Base-by-base conservation (phyloP, 441 rosid genomes). In the Sinapis alba region DNA sequence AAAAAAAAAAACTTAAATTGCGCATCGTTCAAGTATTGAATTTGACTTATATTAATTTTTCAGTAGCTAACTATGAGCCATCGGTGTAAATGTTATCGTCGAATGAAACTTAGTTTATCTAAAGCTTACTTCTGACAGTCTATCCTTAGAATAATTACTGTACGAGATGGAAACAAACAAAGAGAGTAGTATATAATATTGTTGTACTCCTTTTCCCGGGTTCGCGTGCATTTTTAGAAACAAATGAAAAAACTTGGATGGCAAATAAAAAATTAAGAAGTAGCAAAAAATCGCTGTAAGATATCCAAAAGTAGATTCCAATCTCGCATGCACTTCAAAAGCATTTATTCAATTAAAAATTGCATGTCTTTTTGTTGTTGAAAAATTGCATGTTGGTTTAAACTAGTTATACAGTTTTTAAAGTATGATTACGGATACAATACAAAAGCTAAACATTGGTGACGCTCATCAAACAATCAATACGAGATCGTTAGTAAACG, bases 301-400 rank as follows among this genome's bases (percentile, higher is more conserved):
- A 2, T 30, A 27, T 19, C 34, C 28, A 47, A 62, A 71, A 47
- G 68, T 71, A 62, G 51, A 61, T 71, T 68, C 51, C 50, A 20
- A 62, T 47, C 34, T 50, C 61, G 68, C 75, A 71, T 71, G 68
- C 74, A 71, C 24, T 53, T 71, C 16, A 34, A 47, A 60, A 60
- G 47, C 47, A 70, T 59, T 6, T 41, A 9, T 23, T 34, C 19
- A 57, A 15, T 18, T 69, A 41, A 53, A 47, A 47, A 16, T 27
- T 32, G 21, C 16, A 56, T 12, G 28, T 20, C n/a, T n/a, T n/a
- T n/a, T n/a, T n/a, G n/a, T n/a, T n/a, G n/a, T n/a, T n/a, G 21
- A 20, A 53, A 47, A 47, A 16, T 27, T 32, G 21, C 16, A 56
- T 12, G 28, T 20, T 15, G 21, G 20, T 47, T 16, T 45, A 45